phyloP scores from a whole-genome alignment of 345 rosid species.

The Streptanthus diversifolius region DNA sequence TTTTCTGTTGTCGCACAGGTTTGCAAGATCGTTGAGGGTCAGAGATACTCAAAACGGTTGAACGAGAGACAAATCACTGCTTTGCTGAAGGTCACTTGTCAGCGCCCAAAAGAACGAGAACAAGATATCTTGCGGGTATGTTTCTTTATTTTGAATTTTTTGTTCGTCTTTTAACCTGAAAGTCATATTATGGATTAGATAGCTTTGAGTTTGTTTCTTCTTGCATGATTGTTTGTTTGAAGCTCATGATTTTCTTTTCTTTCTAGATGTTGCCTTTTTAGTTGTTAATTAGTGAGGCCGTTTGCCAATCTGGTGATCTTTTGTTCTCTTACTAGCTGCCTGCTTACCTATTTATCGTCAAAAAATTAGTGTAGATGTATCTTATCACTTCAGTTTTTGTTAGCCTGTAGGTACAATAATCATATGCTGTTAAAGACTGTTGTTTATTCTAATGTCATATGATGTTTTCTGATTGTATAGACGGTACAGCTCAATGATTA shows the following conservation, averaged over 20 bases:
- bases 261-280: neutral
- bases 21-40: conserved; percentile 96
- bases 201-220: neutral
- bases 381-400: neutral
- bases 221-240: neutral
- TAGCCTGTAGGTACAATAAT: neutral
- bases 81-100: conserved; percentile 87
- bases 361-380: neutral
- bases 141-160: neutral
- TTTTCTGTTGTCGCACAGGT: conserved; percentile 46
- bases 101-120: conserved; percentile 83
- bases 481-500: conserved; percentile 80
- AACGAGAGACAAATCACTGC: conserved; percentile 95
- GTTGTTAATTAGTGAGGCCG: neutral
- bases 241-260: neutral
- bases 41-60: conserved; percentile 86
- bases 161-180: neutral
- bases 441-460: neutral
- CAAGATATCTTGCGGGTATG: conserved; percentile 70
- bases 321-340: neutral
- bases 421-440: neutral
- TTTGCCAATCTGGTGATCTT: neutral
- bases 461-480: conserved; percentile 33
- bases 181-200: neutral
- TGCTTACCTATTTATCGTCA: neutral